These are phyloP conservation scores for Gypsophila paniculata DNA, from an alignment of 179 eudicot genomes.

Conservation along the genomic window DNA sequence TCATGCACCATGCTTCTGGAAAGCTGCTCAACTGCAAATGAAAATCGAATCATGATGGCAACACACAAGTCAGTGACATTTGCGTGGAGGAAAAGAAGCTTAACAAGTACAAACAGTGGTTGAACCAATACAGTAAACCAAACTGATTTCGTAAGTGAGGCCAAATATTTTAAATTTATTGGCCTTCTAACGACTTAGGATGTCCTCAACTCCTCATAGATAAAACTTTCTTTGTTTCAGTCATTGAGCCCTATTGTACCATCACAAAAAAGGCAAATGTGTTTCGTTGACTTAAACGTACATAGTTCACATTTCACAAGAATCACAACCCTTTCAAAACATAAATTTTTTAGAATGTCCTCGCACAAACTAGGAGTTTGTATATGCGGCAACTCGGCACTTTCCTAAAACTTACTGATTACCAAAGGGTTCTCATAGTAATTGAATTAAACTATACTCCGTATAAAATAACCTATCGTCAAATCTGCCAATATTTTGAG, in stretches of 20 bases:
- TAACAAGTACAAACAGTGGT: background rate
- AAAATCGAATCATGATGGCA: background rate
- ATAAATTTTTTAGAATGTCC: too few species aligned
- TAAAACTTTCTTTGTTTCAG: background rate
- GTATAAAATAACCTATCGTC: background rate
- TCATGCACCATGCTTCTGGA: constrained; percentile 63
- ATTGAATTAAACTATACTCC: too few species aligned
- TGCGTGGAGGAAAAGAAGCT: background rate
- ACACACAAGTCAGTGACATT: background rate
- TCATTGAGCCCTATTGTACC: too few species aligned
- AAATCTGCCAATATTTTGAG: background rate
- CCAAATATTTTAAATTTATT: background rate
- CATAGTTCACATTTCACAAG: too few species aligned
- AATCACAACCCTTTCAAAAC: too few species aligned
- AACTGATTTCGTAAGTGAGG: background rate
- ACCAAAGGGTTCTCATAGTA: background rate
- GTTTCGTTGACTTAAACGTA: too few species aligned
- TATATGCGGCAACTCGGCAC: too few species aligned
- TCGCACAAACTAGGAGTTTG: too few species aligned
- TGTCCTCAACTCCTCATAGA: background rate
- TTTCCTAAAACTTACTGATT: background rate
- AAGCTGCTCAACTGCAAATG: constrained; percentile 73
- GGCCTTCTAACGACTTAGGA: background rate
- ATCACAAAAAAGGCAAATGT: too few species aligned
- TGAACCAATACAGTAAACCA: background rate